Evolutionary conservation across 805 yeast species (phyloP).

Genomic region (Yamadazyma endophytica): DNA sequence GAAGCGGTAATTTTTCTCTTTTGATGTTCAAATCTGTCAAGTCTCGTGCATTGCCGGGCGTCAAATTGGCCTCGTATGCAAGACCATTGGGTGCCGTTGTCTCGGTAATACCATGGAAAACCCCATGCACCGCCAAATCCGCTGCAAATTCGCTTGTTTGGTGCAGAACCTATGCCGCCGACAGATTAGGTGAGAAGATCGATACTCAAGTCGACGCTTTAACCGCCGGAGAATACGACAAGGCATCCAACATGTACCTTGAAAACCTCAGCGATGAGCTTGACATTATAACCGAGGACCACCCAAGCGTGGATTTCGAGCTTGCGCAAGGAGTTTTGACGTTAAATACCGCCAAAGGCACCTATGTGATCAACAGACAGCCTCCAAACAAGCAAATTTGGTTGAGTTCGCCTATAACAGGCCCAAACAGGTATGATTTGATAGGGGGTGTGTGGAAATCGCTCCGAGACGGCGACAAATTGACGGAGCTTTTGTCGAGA

Average conservation of each 20-base stretch:
- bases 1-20: too few relatives aligned
- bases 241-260: constrained; percentile 59
- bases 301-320: constrained; percentile 70
- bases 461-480: constrained; percentile 52
- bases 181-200: constrained; percentile 11
- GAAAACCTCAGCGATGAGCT: constrained; percentile 64
- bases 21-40: neutral
- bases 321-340: constrained; percentile 85
- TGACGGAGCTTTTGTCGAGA: constrained; percentile 29
- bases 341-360: constrained; percentile 62
- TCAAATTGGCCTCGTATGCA: too few relatives aligned
- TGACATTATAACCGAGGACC: constrained; percentile 61
- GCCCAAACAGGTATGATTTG: constrained; percentile 77
- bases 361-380: constrained; percentile 92
- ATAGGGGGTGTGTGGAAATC: constrained; percentile 76
- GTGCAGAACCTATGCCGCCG: constrained; percentile 9
- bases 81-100: too few relatives aligned
- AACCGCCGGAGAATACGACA: constrained; percentile 54
- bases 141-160: neutral
- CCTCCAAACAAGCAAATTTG: constrained; percentile 97
- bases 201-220: constrained; percentile 44
- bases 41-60: too few relatives aligned
- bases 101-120: too few relatives aligned
- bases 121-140: neutral
- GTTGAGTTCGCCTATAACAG: constrained; percentile 90